Evolutionary conservation across 768 basidiomycete species (phyloP), one percentile per base, ranked within the genome.

Genomic region (Podaxis carcinomalis): DNA sequence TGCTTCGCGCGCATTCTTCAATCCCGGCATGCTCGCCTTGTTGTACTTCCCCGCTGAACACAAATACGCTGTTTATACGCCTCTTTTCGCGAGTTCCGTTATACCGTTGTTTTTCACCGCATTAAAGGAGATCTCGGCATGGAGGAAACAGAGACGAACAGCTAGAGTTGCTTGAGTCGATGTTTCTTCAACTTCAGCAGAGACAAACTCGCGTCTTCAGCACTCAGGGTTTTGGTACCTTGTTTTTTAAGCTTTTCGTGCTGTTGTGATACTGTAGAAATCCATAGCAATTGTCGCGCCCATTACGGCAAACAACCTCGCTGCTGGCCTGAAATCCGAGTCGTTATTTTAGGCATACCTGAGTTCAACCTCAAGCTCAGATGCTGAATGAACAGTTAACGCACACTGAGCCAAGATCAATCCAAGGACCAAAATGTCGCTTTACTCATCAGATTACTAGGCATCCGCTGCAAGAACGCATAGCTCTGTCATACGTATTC

Each of bases 11-110:
- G 96, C 97, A 3, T 98, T 97, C 79, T 98, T 97, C 77, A 92
- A 94, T 72, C 97, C 96, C 0, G 92, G 90, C 19, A 97, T 98
- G 95, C 76, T 98, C 66, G 95, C 93, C 13, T 75, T 98, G 69
- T 80, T 99, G 21, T 99, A 99, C 74, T 98, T 98, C 75, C 97
- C 97, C 21, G 88, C 93, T 19, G 97, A 98, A 70, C 97, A 98
- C 77, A 98, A 92, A 70, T 95, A 94, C 71, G 95, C 95, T 1
- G 93, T 99, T 7, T 98, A 98, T 72, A 89, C 93, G 0, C 96
- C 97, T 0, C 74, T 99, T 36, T 98, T 99, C 71, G 96, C 93
- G 1, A 95, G 93, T 51, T 83, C 94, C 5, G 80, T 91, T 2
- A 88, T 95, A 28, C 95, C 95, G 4, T 72, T 98, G 56, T 62